Evolutionary conservation across 441 rosid genomes (phyloP).

Genomic region (Sinapis alba): DNA sequence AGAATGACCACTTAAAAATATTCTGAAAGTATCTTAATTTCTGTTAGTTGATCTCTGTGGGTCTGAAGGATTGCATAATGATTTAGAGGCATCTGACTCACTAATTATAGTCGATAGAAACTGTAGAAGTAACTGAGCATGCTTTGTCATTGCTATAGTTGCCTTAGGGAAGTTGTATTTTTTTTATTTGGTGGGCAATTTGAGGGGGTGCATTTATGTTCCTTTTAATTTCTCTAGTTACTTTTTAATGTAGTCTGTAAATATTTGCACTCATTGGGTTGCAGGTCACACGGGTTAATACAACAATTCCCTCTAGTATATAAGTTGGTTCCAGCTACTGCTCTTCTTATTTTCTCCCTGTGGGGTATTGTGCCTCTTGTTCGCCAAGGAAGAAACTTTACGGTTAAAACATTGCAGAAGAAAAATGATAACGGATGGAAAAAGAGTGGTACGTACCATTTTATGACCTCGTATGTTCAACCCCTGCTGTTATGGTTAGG

Average conservation of each 20-base stretch:
- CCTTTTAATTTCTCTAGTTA: slow-evolving; percentile 9
- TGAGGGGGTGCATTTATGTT: slow-evolving; percentile 2
- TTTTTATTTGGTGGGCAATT: neutral
- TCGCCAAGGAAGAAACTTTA: slow-evolving; percentile 57
- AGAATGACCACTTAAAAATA: slow-evolving; percentile 14
- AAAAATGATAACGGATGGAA: slow-evolving; percentile 75
- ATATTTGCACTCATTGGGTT: slow-evolving; percentile 22
- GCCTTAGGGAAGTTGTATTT: neutral
- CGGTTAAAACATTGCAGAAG: slow-evolving; percentile 50
- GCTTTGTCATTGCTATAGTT: slow-evolving; percentile 21
- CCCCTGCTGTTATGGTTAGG: slow-evolving; percentile 88
- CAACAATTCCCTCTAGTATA: slow-evolving; percentile 58
- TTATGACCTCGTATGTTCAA: slow-evolving; percentile 75
- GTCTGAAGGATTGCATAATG: slow-evolving; percentile 17
- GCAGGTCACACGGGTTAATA: slow-evolving; percentile 62
- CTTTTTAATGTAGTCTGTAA: slow-evolving; percentile 9
- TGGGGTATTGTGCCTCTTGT: slow-evolving; percentile 83
- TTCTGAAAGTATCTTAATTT: slow-evolving; percentile 4
- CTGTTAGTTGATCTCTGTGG: slow-evolving; percentile 12
- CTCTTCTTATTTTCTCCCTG: slow-evolving; percentile 62
- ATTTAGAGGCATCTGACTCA: neutral
- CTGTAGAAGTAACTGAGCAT: neutral
- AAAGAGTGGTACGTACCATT: slow-evolving; percentile 68
- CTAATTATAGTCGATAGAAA: neutral
- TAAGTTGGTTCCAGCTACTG: slow-evolving; percentile 69